Percentiles rank a stretch among this genome's conserved stretches.
Evolutionary conservation across 441 rosid species (phyloP).

Genomic region (Erodium chrysanthum): DNA sequence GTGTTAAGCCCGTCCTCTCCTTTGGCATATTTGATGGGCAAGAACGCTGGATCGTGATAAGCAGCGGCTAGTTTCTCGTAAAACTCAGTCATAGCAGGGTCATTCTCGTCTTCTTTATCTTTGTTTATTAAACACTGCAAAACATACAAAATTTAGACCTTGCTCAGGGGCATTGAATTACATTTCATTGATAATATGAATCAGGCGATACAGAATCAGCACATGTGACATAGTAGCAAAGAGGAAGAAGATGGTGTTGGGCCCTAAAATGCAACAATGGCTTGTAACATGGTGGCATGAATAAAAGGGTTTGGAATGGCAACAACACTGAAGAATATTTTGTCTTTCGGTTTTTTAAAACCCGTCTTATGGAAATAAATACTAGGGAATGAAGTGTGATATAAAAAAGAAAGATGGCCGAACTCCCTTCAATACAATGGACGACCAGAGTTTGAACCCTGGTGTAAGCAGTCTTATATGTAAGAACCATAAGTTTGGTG

Average conservation of each 20-base stretch:
- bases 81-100: slow-evolving; percentile 47
- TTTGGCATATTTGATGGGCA: slow-evolving; percentile 29
- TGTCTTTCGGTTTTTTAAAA: too few relatives aligned
- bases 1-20: slow-evolving; percentile 28
- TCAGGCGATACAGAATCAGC: not conserved
- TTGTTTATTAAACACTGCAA: slow-evolving; percentile 64
- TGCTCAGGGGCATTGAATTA: not conserved
- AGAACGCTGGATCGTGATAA: slow-evolving; percentile 64
- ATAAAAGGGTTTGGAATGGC: too few relatives aligned
- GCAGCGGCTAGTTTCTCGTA: slow-evolving; percentile 44
- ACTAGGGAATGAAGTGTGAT: too few relatives aligned
- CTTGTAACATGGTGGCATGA: not conserved
- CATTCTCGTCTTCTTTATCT: slow-evolving; percentile 54
- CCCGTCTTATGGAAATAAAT: too few relatives aligned
- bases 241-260: not conserved
- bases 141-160: not conserved
- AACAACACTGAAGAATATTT: too few relatives aligned
- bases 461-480: too few relatives aligned
- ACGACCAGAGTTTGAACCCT: too few relatives aligned
- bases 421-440: too few relatives aligned
- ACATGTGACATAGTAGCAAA: not conserved
- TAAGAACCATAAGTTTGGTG: too few relatives aligned
- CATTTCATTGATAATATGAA: not conserved
- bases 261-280: not conserved
- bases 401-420: too few relatives aligned